phyloP scores from a whole-genome alignment of 768 basidiomycete species.

The Kwoniella sp. region DNA sequence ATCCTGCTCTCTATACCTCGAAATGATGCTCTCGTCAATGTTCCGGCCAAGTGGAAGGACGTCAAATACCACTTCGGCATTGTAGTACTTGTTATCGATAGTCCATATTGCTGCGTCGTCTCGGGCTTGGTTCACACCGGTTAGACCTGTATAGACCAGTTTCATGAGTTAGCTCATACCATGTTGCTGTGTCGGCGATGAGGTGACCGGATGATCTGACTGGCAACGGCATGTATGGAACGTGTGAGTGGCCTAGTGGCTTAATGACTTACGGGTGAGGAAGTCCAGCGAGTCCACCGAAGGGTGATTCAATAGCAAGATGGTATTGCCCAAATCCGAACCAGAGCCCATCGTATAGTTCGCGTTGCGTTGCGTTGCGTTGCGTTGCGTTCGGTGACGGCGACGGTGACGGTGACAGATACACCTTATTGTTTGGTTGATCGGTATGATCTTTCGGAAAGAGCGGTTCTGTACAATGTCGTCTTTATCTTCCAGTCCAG shows the following conservation, averaged over 20 bases:
- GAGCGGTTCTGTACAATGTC: too few species aligned
- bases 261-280: constrained; percentile 33
- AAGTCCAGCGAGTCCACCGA: constrained; percentile 27
- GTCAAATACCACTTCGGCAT: constrained; percentile 34
- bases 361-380: neutral
- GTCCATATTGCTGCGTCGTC: constrained; percentile 25
- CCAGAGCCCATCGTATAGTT: neutral
- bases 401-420: too few species aligned
- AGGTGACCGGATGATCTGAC: too few species aligned
- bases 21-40: constrained; percentile 12
- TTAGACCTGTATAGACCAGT: too few species aligned
- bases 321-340: constrained; percentile 14
- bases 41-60: constrained; percentile 4
- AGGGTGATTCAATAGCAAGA: constrained; percentile 29
- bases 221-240: too few species aligned
- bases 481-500: too few species aligned
- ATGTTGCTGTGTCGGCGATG: too few species aligned
- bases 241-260: too few species aligned
- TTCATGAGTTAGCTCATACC: too few species aligned
- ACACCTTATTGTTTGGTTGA: too few species aligned
- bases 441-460: too few species aligned
- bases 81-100: constrained; percentile 53
- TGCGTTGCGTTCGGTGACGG: neutral
- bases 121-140: too few species aligned
- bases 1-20: constrained; percentile 12